Base-by-base conservation (phyloP, 2,329 filamentous ascomycete genomes). In the Pseudocercospora fuligena region DNA sequence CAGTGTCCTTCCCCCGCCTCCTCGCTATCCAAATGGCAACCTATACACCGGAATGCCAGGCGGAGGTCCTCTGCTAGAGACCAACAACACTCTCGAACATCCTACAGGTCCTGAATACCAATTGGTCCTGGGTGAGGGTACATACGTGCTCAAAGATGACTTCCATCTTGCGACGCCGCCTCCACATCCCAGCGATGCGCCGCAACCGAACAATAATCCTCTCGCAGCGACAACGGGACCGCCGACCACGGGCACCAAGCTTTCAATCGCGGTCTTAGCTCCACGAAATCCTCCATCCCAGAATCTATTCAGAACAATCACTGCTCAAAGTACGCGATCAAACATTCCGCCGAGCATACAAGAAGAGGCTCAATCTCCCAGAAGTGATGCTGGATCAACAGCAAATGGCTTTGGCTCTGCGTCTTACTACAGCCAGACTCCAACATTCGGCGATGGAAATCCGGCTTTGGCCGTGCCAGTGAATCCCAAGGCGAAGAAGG, bases 91-190 rank as follows among this genome's bases (percentile, higher is more conserved):
- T 46, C 83, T 99, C 68, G 88, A 88, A 65, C 91, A 92, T 74
- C 94, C 92, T 25, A 88, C 89, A 40, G 92, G 92, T 5, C 87
- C 92, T 25, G 94, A 97, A 74, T 92, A 93, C 80, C 92, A 96
- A 78, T 90, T 99, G 72, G 89, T 97, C 51, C 93, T 94, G 57
- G 95, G 94, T 79, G 95, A 99, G 88, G 95, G 94, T 75, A 94
- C 92, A 68, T 99, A 99, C 76, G 86, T 92, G 23, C 87, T 98
- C 51, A 91, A 93, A 78, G 94, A 99, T 80, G 92, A 97, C 78
- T 83, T 99, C 29, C 91, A 93, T 72, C 89, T 99, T 65, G 94
- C 95, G 53, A 97, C 94, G 36, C 95, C 95, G 64, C 94, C 94
- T 69, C 94, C 94, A 14, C 95, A 99, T 80, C 95, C 95, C 23